A percentile compares a stretch with the other conserved stretches of the same genome.
These are phyloP conservation scores for Beauveria pseudobassiana DNA, from an alignment of 2,329 filamentous ascomycete genomes.

Conservation along the genomic window DNA sequence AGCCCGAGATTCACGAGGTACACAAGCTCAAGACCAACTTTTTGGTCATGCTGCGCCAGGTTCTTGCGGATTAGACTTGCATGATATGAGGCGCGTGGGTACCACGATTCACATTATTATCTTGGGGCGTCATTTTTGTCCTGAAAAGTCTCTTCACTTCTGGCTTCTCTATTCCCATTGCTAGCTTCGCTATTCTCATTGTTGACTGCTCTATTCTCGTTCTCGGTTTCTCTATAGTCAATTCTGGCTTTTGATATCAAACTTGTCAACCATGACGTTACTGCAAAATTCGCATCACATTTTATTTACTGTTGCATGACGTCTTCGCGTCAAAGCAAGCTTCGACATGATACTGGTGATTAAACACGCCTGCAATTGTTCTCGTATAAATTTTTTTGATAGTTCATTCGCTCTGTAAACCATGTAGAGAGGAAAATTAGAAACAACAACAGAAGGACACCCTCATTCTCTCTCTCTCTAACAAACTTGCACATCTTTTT, in stretches of 20 bases:
- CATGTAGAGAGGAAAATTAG: not conserved
- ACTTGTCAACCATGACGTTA: not conserved
- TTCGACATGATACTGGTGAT: no score
- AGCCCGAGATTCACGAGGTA: conserved; percentile 72
- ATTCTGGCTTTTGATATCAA: conserved; percentile 1
- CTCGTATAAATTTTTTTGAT: conserved; percentile 2
- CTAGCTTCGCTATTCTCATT: not conserved
- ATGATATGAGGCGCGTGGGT: not conserved
- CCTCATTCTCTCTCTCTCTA: not conserved
- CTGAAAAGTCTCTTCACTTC: not conserved
- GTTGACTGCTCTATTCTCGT: not conserved
- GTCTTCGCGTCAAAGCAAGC: not conserved
- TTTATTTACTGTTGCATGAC: not conserved
- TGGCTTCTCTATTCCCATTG: not conserved
- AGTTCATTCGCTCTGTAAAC: conserved; percentile 4
- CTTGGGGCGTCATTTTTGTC: not conserved
- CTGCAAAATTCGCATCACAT: not conserved
- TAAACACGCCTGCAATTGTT: no score
- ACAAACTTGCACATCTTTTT: not conserved
- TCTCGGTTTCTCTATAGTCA: not conserved
- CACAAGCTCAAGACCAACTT: conserved; percentile 75
- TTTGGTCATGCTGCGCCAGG: conserved; percentile 70
- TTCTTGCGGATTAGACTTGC: conserved; percentile 59
- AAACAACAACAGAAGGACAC: not conserved
- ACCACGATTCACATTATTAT: not conserved